phyloP scores from a whole-genome alignment of 169 alveolate species.

The Plasmodium vivax region DNA sequence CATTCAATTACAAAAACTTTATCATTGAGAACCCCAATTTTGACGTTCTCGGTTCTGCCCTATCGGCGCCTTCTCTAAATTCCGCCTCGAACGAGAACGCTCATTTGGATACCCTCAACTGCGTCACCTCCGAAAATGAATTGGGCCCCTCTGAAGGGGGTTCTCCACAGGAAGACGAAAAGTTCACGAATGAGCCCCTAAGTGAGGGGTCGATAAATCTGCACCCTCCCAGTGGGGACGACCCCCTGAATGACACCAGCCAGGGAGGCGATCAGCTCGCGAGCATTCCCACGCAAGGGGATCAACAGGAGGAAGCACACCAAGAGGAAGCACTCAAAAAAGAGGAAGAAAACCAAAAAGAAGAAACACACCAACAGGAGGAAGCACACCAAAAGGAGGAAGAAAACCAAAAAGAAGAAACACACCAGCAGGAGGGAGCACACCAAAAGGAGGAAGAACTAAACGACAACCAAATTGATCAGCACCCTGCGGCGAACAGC shows the following conservation, averaged over 20 bases:
- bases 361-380: not conserved
- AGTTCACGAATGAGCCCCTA: not conserved
- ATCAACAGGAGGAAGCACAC: not conserved
- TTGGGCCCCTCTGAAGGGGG: not conserved
- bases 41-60: not conserved
- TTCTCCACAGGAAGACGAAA: not conserved
- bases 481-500: not conserved
- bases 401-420: not conserved
- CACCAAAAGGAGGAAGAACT: not conserved
- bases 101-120: not conserved
- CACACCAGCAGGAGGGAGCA: not conserved
- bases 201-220: not conserved
- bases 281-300: not conserved
- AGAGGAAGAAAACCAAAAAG: not conserved
- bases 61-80: not conserved
- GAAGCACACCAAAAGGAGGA: not conserved
- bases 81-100: not conserved
- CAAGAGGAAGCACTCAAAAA: too few species aligned
- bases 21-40: slow-evolving; percentile 21
- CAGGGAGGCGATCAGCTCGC: not conserved
- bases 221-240: not conserved
- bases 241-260: not conserved
- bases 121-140: not conserved
- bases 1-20: slow-evolving; percentile 65
- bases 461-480: not conserved